Conservation (phyloP, 176 grass and related monocot genomes). For the Microstegium vimineum region DNA sequence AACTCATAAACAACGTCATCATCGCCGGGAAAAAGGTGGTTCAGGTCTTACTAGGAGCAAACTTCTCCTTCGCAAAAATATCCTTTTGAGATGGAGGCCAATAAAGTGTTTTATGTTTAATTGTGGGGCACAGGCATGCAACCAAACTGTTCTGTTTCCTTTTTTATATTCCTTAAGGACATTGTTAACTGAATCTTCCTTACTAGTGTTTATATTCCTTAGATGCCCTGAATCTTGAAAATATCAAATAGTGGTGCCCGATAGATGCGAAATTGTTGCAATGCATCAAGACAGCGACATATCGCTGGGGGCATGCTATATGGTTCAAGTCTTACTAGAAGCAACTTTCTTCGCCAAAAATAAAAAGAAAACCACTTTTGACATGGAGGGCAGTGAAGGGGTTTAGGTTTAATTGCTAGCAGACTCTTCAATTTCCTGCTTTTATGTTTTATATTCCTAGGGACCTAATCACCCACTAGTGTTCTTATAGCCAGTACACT, state of each 20-base stretch:
- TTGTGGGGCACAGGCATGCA: not conserved
- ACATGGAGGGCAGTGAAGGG: not conserved
- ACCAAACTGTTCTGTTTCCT: not conserved
- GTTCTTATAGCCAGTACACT: not conserved
- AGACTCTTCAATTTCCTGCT: not conserved
- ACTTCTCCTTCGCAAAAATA: not conserved
- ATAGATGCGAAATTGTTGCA: not conserved
- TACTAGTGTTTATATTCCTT: not conserved
- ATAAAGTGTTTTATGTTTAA: not conserved
- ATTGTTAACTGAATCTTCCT: not conserved
- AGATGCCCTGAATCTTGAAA: not conserved
- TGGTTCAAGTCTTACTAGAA: not conserved
- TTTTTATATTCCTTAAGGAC: not conserved
- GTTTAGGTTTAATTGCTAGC: conserved; percentile 17
- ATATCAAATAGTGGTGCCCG: not conserved
- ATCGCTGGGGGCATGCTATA: no score
- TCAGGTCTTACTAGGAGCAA: not conserved
- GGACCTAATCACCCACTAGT: not conserved
- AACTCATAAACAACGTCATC: not conserved
- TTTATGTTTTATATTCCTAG: conserved; percentile 6
- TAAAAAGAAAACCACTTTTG: conserved; percentile 16
- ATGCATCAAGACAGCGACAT: no score
- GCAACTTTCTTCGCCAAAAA: not conserved
- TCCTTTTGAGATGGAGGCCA: no score
- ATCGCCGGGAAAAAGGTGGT: not conserved